Conservation (phyloP, 768 basidiomycete genomes). For the Boletus tomentosulus region DNA sequence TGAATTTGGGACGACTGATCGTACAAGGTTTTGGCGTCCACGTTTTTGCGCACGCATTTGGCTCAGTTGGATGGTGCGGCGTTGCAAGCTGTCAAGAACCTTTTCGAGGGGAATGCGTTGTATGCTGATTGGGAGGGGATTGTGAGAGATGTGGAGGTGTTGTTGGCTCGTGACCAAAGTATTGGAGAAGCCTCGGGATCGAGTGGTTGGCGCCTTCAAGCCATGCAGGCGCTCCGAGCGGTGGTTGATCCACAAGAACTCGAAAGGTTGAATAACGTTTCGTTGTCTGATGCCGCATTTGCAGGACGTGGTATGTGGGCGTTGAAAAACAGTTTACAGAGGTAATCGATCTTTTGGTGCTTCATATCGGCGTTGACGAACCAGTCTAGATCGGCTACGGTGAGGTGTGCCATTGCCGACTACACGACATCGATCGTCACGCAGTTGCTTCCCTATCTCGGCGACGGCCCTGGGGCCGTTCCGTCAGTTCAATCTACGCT, state of each 20-base stretch:
- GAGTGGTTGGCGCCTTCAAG: constrained; percentile 21
- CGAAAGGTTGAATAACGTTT: constrained; percentile 53
- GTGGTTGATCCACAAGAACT: constrained; percentile 45
- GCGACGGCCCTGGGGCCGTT: neutral
- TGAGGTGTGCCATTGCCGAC: constrained; percentile 22
- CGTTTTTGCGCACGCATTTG: constrained; percentile 33
- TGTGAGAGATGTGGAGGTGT: constrained; percentile 11
- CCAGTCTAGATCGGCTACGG: constrained; percentile 11
- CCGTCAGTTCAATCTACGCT: constrained; percentile 31
- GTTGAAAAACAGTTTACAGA: constrained; percentile 39
- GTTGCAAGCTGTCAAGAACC: constrained; percentile 19
- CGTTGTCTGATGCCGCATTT: constrained; percentile 39
- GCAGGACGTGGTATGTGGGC: constrained; percentile 43
- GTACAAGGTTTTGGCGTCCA: constrained; percentile 18
- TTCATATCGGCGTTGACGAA: constrained; percentile 7
- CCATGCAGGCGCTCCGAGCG: constrained; percentile 30
- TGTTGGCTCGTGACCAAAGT: neutral
- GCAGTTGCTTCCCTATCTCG: constrained; percentile 7
- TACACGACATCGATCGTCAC: constrained; percentile 14
- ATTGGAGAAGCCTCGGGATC: neutral
- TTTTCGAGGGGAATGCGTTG: constrained; percentile 16
- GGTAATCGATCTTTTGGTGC: constrained; percentile 26
- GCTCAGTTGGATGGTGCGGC: constrained; percentile 24
- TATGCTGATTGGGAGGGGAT: constrained; percentile 13
- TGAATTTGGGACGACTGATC: constrained; percentile 5